Conservation (phyloP, 169 alveolate species). For the Plasmodium malariae region DNA sequence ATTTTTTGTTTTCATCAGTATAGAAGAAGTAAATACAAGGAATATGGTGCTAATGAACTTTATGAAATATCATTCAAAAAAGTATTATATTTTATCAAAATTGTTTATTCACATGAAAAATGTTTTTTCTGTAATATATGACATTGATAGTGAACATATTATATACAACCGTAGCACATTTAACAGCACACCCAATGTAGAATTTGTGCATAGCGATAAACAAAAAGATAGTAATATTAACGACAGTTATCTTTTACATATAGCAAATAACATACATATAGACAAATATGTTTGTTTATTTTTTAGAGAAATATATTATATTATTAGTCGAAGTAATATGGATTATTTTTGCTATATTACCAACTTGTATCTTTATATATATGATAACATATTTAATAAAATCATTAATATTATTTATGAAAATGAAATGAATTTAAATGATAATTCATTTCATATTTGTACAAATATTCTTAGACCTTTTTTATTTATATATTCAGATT, state of each 20-base stretch:
- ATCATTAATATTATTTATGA: constrained; percentile 45
- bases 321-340: constrained; percentile 46
- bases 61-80: constrained; percentile 62
- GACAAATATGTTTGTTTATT: constrained; percentile 42
- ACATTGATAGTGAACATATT: constrained; percentile 7
- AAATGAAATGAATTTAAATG: constrained; percentile 75
- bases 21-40: constrained; percentile 27
- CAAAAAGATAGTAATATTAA: neutral
- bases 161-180: constrained; percentile 53
- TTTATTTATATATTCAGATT: constrained; percentile 45
- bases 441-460: constrained; percentile 45
- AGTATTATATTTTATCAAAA: constrained; percentile 21
- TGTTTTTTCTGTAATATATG: constrained; percentile 34
- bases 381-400: constrained; percentile 67
- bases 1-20: constrained; percentile 59
- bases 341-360: constrained; percentile 15
- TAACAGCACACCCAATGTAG: neutral
- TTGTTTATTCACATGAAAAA: constrained; percentile 7
- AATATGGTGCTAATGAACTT: constrained; percentile 35
- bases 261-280: constrained; percentile 31
- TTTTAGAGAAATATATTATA: constrained; percentile 56
- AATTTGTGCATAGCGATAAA: constrained; percentile 15
- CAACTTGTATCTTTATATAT: constrained; percentile 36
- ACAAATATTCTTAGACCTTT: constrained; percentile 48
- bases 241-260: constrained; percentile 19